Base-by-base conservation (phyloP, 768 basidiomycete species). In the Tricholoma bakamatsutake region DNA sequence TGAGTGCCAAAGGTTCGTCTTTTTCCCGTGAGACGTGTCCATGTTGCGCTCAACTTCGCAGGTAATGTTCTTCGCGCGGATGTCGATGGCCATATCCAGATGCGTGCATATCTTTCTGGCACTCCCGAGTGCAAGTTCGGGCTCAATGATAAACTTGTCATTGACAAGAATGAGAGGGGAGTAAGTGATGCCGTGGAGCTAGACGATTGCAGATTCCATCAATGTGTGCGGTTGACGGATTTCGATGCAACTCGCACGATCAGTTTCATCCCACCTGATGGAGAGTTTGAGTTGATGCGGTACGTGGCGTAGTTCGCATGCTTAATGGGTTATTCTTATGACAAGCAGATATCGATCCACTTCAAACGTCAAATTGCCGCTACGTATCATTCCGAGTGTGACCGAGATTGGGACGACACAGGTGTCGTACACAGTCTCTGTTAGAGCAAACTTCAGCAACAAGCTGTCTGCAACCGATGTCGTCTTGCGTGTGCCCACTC, bases 91-190 rank as follows among this genome's bases (percentile, higher is more conserved):
- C 95, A 98, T 61, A 96, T 99, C 62, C 82, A 94, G 67, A 98
- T 99, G 96, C 84, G 96, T 10, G 96, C 96, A 5, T 99, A 98
- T 69, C 78, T 99, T 28, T 87, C 93, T 28, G 97, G 97, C 12
- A 96, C 91, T 12, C 97, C 97, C 0, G 97, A 99, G 66, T 98
- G 97, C 80, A 98, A 98, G 70, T 98, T 99, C 61, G 97, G 97
- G 11, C 76, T 99, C 59, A 99, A 99, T 65, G 97, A 98, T 73
- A 98, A 98, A 71, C 82, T 98, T 21, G 94, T 98, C 21, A 88
- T 98, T 48, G 94, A 97, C 77, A 94, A 94, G 75, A 82, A 79
- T 66, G 80, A 81, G 54, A 76, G 78, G 54, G 80, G 81, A 18
- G 76, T 77, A 18, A 77, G 82, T 51, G 88, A 91, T 60, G 90